Evolutionary conservation across 2,329 filamentous ascomycete genomes (phyloP).

Genomic region (Colletotrichum karsti): DNA sequence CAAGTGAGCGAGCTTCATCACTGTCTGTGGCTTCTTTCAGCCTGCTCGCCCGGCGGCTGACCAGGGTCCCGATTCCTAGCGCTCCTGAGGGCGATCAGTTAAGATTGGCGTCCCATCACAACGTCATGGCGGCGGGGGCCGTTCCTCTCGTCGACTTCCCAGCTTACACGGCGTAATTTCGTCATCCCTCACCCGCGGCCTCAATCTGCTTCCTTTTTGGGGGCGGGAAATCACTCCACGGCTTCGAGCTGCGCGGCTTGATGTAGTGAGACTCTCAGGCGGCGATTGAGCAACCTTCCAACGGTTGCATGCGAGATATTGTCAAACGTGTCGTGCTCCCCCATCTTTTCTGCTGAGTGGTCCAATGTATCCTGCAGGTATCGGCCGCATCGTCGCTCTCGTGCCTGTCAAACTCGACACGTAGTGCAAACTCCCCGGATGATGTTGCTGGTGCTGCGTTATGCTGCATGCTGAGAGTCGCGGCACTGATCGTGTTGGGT

Average conservation of each 20-base stretch:
- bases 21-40: neutral
- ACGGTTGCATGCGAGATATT: conserved; percentile 19
- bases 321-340: neutral
- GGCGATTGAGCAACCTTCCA: conserved; percentile 14
- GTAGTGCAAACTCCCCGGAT: conserved; percentile 9
- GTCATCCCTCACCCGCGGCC: conserved; percentile 7
- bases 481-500: too few species aligned
- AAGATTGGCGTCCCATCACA: conserved; percentile 26
- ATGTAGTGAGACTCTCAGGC: neutral
- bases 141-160: neutral
- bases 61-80: conserved; percentile 9
- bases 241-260: neutral
- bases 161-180: conserved; percentile 7
- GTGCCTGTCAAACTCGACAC: conserved; percentile 25
- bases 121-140: conserved; percentile 21
- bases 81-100: conserved; percentile 9
- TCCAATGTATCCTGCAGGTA: conserved; percentile 8
- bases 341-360: conserved; percentile 5
- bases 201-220: neutral
- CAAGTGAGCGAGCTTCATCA: neutral
- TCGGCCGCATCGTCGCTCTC: neutral
- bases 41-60: neutral
- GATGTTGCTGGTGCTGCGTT: conserved; percentile 2
- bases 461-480: neutral
- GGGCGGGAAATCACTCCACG: neutral